phyloP scores from a whole-genome alignment of 495 filamentous ascomycete species.

The Lasiosphaeria hispida region DNA sequence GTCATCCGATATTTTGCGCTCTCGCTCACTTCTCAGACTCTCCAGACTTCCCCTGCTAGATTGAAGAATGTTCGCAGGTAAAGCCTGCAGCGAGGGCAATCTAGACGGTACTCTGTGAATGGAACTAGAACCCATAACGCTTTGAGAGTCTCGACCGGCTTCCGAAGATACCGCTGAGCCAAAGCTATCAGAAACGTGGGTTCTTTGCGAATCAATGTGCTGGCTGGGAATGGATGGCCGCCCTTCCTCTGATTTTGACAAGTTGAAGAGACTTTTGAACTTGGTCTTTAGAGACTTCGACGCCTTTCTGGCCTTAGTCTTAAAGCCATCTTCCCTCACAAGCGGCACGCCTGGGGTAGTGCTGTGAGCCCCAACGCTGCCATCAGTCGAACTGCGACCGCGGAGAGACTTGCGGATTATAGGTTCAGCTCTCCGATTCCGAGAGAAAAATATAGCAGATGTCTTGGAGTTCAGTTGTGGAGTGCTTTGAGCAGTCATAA shows the following conservation, averaged over 20 bases:
- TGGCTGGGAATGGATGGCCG: conserved; percentile 45
- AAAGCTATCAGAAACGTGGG: conserved; percentile 40
- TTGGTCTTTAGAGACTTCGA: conserved; percentile 61
- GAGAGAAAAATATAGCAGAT: conserved; percentile 48
- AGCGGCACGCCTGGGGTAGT: background rate
- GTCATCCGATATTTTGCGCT: conserved; percentile 48
- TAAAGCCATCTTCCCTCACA: conserved; percentile 40
- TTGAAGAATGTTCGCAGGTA: conserved; percentile 38
- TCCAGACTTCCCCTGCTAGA: conserved; percentile 52
- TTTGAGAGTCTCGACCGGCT: background rate
- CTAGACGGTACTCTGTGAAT: conserved; percentile 43
- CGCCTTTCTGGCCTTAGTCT: conserved; percentile 55
- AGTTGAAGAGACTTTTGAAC: conserved; percentile 58
- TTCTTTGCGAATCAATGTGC: conserved; percentile 49
- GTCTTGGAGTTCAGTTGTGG: conserved; percentile 37
- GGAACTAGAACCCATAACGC: conserved; percentile 27
- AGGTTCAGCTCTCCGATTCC: conserved; percentile 42
- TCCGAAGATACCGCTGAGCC: conserved; percentile 10
- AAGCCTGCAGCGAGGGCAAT: conserved; percentile 38
- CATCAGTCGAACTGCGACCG: conserved; percentile 39
- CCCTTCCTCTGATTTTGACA: conserved; percentile 40
- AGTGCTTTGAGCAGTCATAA: background rate
- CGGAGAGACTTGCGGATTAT: conserved; percentile 62
- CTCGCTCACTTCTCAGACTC: conserved; percentile 46
- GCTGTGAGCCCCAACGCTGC: conserved; percentile 11